A percentile compares a stretch with the other conserved stretches of the same genome.
Conservation (phyloP, 371 early-diverging fungal genomes). For the Mortierella sp. region DNA sequence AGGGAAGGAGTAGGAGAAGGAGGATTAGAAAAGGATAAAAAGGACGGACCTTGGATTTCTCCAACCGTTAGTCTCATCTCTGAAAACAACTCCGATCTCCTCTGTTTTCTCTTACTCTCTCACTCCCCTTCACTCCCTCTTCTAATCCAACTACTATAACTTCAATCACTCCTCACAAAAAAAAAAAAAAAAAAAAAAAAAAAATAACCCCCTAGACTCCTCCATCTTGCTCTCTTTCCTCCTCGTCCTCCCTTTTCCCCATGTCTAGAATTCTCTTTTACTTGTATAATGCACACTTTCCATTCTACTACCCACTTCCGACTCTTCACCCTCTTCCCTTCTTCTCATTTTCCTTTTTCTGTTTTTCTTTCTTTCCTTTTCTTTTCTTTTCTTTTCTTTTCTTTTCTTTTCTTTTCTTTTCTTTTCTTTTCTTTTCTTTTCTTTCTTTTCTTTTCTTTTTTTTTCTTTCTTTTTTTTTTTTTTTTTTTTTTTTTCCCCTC, state of each 20-base stretch:
- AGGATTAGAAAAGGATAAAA: neutral
- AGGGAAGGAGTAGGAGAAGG: neutral
- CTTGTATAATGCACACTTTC: conserved; percentile 3
- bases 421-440: neutral
- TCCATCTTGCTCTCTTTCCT: neutral
- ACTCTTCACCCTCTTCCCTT: neutral
- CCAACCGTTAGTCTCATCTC: neutral
- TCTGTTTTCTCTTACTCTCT: no score
- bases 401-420: neutral
- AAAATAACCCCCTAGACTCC: no score
- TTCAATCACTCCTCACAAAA: no score
- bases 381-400: neutral
- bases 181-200: no score
- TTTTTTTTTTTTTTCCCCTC: neutral
- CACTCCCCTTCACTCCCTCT: neutral
- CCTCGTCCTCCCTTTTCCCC: neutral
- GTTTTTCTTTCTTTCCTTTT: neutral
- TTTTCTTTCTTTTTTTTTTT: neutral
- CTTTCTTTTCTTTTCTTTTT: neutral
- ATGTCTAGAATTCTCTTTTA: neutral
- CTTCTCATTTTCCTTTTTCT: neutral
- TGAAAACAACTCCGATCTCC: no score
- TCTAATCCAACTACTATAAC: neutral
- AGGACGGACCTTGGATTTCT: neutral
- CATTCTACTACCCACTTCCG: neutral